Evolutionary conservation across 768 basidiomycete genomes (phyloP).

Genomic region (Rubroboletus pulcherrimus): DNA sequence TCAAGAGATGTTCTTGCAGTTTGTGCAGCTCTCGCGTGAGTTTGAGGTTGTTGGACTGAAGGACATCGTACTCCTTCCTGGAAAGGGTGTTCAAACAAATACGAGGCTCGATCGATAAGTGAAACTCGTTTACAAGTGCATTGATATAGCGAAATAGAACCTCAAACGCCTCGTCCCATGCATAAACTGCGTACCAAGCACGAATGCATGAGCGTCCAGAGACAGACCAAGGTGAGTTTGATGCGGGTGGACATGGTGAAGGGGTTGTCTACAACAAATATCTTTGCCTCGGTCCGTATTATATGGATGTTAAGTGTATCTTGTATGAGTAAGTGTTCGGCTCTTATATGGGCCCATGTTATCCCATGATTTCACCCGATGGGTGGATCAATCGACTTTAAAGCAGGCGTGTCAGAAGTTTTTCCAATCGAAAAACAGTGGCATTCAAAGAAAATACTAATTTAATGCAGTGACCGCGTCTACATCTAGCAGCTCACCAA

Average conservation of each 20-base stretch:
- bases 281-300: too few relatives aligned
- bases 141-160: slow-evolving; percentile 48
- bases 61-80: slow-evolving; percentile 45
- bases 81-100: background rate
- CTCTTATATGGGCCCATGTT: too few relatives aligned
- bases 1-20: slow-evolving; percentile 51
- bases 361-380: too few relatives aligned
- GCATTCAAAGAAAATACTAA: slow-evolving; percentile 9
- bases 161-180: slow-evolving; percentile 60
- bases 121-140: slow-evolving; percentile 34
- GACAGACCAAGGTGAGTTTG: too few relatives aligned
- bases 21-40: slow-evolving; percentile 52
- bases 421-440: background rate
- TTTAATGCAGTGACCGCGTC: slow-evolving; percentile 19
- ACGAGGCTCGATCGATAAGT: background rate
- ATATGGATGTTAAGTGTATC: too few relatives aligned
- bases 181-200: slow-evolving; percentile 62
- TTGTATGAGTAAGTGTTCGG: too few relatives aligned
- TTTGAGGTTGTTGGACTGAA: slow-evolving; percentile 40
- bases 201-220: too few relatives aligned
- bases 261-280: too few relatives aligned
- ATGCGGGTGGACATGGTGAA: too few relatives aligned
- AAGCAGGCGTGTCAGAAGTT: background rate
- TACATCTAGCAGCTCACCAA: slow-evolving; percentile 18
- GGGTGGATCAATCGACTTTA: background rate